phyloP scores from a whole-genome alignment of 768 basidiomycete genomes.

The Amanita thiersii region DNA sequence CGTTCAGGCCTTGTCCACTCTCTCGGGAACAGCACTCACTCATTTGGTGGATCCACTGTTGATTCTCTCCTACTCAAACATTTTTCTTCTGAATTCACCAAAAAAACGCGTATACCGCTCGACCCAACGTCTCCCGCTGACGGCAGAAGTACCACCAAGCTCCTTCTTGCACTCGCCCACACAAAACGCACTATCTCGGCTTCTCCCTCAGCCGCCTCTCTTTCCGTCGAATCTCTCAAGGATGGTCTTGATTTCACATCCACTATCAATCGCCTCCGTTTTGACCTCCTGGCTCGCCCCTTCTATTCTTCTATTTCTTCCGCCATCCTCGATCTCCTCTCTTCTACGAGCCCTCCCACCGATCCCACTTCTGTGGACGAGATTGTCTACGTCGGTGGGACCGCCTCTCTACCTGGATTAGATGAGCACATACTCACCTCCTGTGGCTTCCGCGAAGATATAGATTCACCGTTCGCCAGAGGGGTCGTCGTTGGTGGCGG shows the following conservation, averaged over 20 bases:
- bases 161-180: slow-evolving; percentile 87
- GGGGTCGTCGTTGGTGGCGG: slow-evolving; percentile 69
- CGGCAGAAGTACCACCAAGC: slow-evolving; percentile 86
- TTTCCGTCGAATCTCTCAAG: slow-evolving; percentile 90
- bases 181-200: slow-evolving; percentile 92
- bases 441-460: slow-evolving; percentile 50
- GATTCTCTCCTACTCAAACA: slow-evolving; percentile 81
- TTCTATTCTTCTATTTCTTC: slow-evolving; percentile 51
- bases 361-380: slow-evolving; percentile 70
- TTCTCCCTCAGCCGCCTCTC: slow-evolving; percentile 78
- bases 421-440: slow-evolving; percentile 44
- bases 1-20: slow-evolving; percentile 68
- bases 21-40: slow-evolving; percentile 42
- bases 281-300: slow-evolving; percentile 53
- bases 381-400: slow-evolving; percentile 74
- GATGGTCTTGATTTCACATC: slow-evolving; percentile 89
- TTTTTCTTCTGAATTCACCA: slow-evolving; percentile 94
- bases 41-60: slow-evolving; percentile 63
- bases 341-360: slow-evolving; percentile 28
- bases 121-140: slow-evolving; percentile 48
- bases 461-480: slow-evolving; percentile 57
- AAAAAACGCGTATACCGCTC: slow-evolving; percentile 82
- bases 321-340: slow-evolving; percentile 46
- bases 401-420: slow-evolving; percentile 66
- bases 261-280: slow-evolving; percentile 45